phyloP scores from a whole-genome alignment of 2,329 filamentous ascomycete species.

The Claviceps maximensis region DNA sequence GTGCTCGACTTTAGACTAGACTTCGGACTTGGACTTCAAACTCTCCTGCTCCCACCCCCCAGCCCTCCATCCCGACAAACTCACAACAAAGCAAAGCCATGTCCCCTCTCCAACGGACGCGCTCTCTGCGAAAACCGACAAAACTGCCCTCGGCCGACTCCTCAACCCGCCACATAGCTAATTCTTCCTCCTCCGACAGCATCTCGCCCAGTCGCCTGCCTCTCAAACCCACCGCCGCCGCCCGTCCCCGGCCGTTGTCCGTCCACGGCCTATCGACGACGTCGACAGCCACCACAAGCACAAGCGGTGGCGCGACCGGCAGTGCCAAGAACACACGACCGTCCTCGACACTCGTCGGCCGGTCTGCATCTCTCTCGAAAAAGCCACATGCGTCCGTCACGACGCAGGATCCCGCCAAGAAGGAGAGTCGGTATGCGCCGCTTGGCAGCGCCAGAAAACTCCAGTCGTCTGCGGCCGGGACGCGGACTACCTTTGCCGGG shows the following conservation, averaged over 20 bases:
- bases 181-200: slow-evolving; percentile 18
- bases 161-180: slow-evolving; percentile 4
- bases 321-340: slow-evolving; percentile 5
- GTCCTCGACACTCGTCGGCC: slow-evolving; percentile 6
- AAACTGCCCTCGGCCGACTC: slow-evolving; percentile 6
- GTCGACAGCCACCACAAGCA: slow-evolving; percentile 6
- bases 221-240: slow-evolving; percentile 25
- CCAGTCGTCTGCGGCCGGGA: slow-evolving; percentile 8
- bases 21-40: no score
- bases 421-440: slow-evolving; percentile 21
- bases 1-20: no score
- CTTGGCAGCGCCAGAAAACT: slow-evolving; percentile 20
- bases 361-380: slow-evolving; percentile 13
- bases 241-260: slow-evolving; percentile 18
- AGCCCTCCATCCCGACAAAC: no score
- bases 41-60: no score
- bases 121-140: slow-evolving; percentile 28
- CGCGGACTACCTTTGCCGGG: slow-evolving; percentile 18
- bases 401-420: slow-evolving; percentile 7
- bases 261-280: slow-evolving; percentile 9
- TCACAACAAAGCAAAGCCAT: slow-evolving; percentile 1
- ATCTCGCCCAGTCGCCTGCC: slow-evolving; percentile 38
- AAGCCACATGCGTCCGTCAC: background rate
- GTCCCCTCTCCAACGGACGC: slow-evolving; percentile 6
- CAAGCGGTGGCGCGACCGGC: background rate